Base-by-base conservation (phyloP, 2,329 filamentous ascomycete genomes). In the Sporothrix schenckii region DNA sequence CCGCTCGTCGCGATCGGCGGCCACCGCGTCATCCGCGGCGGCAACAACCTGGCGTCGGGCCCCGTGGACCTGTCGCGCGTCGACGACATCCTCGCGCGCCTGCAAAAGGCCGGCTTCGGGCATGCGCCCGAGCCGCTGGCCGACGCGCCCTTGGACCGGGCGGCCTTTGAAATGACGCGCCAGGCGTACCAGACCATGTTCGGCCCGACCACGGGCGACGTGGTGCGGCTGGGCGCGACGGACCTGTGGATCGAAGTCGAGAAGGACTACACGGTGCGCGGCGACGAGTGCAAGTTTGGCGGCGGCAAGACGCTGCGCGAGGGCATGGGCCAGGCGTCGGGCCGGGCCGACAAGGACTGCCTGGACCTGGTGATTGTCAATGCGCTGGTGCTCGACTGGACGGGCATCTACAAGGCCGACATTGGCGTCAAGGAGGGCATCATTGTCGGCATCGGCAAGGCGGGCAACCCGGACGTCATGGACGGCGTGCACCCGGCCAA, bases 391-490 rank as follows among this genome's bases (percentile, higher is more conserved):
- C 86, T 98, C 24, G 94, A 98, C 81, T 96, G 91, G 87, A 91
- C 87, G 0, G 94, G 94, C 63, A 97, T 98, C 77, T 96, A 92
- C 84, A 98, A 98, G 82, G 94, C 94, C 6, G 94, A 98, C 79
- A 97, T 98, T 77, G 94, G 94, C 39, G 89, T 98, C 79, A 97
- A 96, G 80, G 81, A 93, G 75, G 94, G 94, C 2, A 78, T 91
- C 52, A 97, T 98, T 76, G 89, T 90, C 39, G 94, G 89, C 0
- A 94, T 98, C 75, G 94, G 94, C 72, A 97, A 98, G 81, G 93
- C 94, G 19, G 94, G 94, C 24, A 98, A 97, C 76, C 94, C 94
- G n/a, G 94, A 98, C 80, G 88, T 97, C 61, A 97, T 97, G 94
- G 91, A 95, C 44, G 92, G 92, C 4, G 92, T 98, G 7, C 84